phyloP scores from a whole-genome alignment of 305 asterid species.

The Lippia alba region DNA sequence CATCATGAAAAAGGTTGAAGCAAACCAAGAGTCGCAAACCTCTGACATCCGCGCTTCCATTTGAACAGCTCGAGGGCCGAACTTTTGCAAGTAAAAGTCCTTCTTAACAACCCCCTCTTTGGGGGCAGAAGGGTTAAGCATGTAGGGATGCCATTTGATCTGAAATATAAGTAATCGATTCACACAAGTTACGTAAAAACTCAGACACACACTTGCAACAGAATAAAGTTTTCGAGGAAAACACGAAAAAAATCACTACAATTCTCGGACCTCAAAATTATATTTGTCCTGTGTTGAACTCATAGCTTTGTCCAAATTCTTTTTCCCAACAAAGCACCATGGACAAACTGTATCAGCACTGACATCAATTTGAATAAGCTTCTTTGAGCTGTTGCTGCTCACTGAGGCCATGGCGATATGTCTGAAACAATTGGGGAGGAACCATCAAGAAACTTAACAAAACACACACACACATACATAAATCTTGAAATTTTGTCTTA shows the following conservation, averaged over 20 bases:
- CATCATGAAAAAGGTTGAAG: not conserved
- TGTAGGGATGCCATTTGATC: slow-evolving; percentile 87
- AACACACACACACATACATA: too few relatives aligned
- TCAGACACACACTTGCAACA: not conserved
- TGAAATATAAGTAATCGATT: slow-evolving; percentile 32
- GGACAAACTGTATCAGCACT: slow-evolving; percentile 86
- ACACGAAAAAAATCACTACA: not conserved
- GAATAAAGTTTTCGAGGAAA: not conserved
- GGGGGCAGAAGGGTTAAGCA: slow-evolving; percentile 73
- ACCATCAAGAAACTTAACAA: too few relatives aligned
- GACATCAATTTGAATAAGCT: slow-evolving; percentile 67
- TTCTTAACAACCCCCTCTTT: slow-evolving; percentile 77
- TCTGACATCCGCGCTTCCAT: slow-evolving; percentile 68
- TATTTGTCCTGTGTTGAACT: slow-evolving; percentile 60
- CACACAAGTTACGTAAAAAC: slow-evolving; percentile 13
- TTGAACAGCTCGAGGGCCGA: slow-evolving; percentile 71
- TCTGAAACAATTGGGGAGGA: slow-evolving; percentile 33
- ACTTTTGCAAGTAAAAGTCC: slow-evolving; percentile 56
- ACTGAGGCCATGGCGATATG: slow-evolving; percentile 54
- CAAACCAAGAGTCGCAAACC: slow-evolving; percentile 43
- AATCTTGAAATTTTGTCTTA: not conserved
- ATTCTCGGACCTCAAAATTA: slow-evolving; percentile 63
- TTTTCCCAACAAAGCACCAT: slow-evolving; percentile 95
- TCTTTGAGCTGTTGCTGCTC: slow-evolving; percentile 59
- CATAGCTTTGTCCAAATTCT: slow-evolving; percentile 83